These are phyloP conservation scores for Obelidium mucronatum DNA, from an alignment of 192 early-diverging fungal genomes.

Conservation along the genomic window DNA sequence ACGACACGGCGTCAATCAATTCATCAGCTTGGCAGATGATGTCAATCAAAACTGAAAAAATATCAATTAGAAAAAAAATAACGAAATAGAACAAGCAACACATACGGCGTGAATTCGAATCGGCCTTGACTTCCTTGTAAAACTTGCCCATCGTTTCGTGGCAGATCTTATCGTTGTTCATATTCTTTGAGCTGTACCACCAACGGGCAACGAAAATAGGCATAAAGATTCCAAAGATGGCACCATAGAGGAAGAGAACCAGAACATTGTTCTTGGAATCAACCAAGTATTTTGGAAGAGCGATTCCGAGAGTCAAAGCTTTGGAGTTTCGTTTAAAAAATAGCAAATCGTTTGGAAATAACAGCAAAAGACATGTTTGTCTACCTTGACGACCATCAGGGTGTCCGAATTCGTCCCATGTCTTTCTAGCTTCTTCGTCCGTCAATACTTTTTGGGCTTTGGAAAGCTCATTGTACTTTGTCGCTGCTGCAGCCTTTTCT, in stretches of 20 bases:
- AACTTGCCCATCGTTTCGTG: slow-evolving; percentile 89
- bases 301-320: slow-evolving; percentile 91
- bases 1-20: slow-evolving; percentile 17
- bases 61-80: background rate
- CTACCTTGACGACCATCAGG: slow-evolving; percentile 92
- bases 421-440: slow-evolving; percentile 85
- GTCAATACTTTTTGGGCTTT: slow-evolving; percentile 97
- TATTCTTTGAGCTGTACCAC: slow-evolving; percentile 92
- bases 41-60: slow-evolving; percentile 21
- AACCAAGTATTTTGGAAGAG: slow-evolving; percentile 89
- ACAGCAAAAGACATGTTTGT: no score
- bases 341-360: background rate
- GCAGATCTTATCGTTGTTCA: slow-evolving; percentile 90
- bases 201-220: slow-evolving; percentile 90
- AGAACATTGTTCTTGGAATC: slow-evolving; percentile 75
- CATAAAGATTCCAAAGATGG: slow-evolving; percentile 87
- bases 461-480: slow-evolving; percentile 84
- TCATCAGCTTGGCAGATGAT: slow-evolving; percentile 32
- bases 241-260: slow-evolving; percentile 84
- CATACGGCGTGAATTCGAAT: slow-evolving; percentile 52
- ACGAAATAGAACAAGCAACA: slow-evolving; percentile 20
- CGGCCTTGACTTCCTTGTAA: slow-evolving; percentile 87
- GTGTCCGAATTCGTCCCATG: slow-evolving; percentile 96
- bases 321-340: background rate
- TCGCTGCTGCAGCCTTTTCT: slow-evolving; percentile 71